Percentiles rank a stretch among this genome's conserved stretches.
Conservation (phyloP, 768 basidiomycete genomes). For the Pisolithus tinctorius region DNA sequence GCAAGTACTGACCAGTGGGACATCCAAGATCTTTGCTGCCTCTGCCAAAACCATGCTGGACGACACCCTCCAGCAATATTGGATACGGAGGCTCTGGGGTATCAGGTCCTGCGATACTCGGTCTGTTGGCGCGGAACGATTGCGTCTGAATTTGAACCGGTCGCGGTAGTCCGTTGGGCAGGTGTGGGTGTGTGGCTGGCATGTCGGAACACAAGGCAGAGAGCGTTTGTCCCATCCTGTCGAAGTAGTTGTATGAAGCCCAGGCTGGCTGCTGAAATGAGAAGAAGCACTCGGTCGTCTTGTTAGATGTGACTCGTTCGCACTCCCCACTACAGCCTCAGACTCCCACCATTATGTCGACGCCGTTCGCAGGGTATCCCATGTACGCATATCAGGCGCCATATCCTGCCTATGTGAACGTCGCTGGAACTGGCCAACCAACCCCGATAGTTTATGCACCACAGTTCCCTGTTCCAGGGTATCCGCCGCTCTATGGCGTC, state of each 20-base stretch:
- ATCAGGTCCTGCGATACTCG: conserved; percentile 63
- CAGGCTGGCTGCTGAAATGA: no score
- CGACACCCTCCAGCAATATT: conserved; percentile 66
- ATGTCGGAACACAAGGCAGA: conserved; percentile 1
- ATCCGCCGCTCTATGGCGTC: conserved; percentile 21
- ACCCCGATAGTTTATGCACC: conserved; percentile 28
- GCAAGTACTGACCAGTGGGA: conserved; percentile 71
- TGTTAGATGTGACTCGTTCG: no score
- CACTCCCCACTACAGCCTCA: neutral
- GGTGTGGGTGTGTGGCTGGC: neutral
- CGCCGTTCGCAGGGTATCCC: conserved; percentile 28
- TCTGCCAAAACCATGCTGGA: conserved; percentile 87
- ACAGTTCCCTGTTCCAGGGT: conserved; percentile 29
- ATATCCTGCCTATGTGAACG: conserved; percentile 17
- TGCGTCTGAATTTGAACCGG: conserved; percentile 19
- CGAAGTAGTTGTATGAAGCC: neutral
- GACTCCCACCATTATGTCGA: conserved; percentile 13
- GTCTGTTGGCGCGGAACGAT: conserved; percentile 45
- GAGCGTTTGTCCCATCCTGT: conserved; percentile 11
- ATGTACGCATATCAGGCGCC: conserved; percentile 28
- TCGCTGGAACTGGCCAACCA: conserved; percentile 19
- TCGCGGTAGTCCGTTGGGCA: neutral
- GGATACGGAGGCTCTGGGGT: conserved; percentile 75
- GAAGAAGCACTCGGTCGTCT: no score
- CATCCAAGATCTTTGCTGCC: conserved; percentile 95